Base-by-base conservation (phyloP, 495 filamentous ascomycete species). In the Pyronema omphalodes region DNA sequence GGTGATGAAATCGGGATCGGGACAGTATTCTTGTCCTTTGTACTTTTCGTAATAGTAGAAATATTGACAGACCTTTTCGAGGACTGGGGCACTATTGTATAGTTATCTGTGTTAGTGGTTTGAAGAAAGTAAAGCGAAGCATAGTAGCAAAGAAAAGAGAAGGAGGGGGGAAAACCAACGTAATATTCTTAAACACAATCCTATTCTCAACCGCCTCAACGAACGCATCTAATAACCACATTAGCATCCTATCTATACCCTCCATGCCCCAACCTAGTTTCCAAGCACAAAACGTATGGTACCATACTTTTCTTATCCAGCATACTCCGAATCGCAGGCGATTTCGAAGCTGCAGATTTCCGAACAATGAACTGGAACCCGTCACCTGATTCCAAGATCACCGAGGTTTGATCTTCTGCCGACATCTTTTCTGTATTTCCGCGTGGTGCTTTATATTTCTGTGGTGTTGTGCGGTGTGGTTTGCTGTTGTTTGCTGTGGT, bases 31-130 rank as follows among this genome's bases (percentile, higher is more conserved):
- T 55, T 70, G 70, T 55, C 89, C 77, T 53, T 76, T 79, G 67
- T 91, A 75, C 67, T 86, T 87, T 66, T 93, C 76, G 67, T 83
- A 83, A 71, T 89, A 94, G 58, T 84, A 83, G 56, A 93, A 83
- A 69, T 94, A 94, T 70, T 94, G 84, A 67, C 79, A 86, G 37
- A 94, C 82, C 68, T 88, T 89, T 65, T 93, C 88, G 3, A 98
- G 77, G 23, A 95, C 77, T 12, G 82, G 61, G 44, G 81, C 86
- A 64, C 86, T 94, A 59, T 29, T 7, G 9, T 15, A 18, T 3
- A 54, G 3, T 7, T 56, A n/a, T 29, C 23, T 29, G 1, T 5
- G 5, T 29, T 5, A 29, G 23, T 29, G 23, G 23, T 2, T 29
- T 1, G 5, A 29, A 29, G 2, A 5, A 29, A 29, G 23, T 5